Conservation (phyloP, 1,284 basidiomycete species). For the Inonotus obliquus region DNA sequence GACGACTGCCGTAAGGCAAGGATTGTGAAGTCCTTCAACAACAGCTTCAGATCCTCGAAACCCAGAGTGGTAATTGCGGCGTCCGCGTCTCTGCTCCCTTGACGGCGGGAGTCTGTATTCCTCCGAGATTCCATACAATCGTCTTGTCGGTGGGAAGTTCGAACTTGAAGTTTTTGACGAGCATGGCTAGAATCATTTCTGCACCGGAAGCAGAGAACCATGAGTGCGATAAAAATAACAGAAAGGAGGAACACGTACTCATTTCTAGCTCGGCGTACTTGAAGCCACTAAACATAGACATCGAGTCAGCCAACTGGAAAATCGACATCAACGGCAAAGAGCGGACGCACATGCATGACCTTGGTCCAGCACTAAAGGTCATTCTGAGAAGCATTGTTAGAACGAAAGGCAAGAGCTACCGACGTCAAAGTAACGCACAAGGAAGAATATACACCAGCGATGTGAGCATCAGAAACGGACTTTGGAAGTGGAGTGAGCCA, state of each 20-base stretch:
- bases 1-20: background rate
- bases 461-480: constrained; percentile 22
- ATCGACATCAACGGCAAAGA: background rate
- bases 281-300: constrained; percentile 26
- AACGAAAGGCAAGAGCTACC: background rate
- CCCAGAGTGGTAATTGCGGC: constrained; percentile 14
- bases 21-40: background rate
- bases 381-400: constrained; percentile 24
- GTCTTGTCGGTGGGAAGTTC: constrained; percentile 21
- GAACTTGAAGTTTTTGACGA: constrained; percentile 21
- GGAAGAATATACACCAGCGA: constrained; percentile 25
- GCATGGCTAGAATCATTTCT: constrained; percentile 20
- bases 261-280: constrained; percentile 33
- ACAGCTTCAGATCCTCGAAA: constrained; percentile 9
- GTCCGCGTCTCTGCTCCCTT: constrained; percentile 13
- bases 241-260: constrained; percentile 25
- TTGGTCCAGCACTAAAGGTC: constrained; percentile 31
- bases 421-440: constrained; percentile 18
- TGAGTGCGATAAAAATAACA: background rate
- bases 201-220: background rate
- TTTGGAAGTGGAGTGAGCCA: constrained; percentile 30
- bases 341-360: constrained; percentile 30
- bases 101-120: constrained; percentile 18
- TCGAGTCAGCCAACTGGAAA: background rate
- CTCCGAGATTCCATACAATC: constrained; percentile 21